phyloP scores from a whole-genome alignment of 495 filamentous ascomycete genomes.

The Podospora didyma region DNA sequence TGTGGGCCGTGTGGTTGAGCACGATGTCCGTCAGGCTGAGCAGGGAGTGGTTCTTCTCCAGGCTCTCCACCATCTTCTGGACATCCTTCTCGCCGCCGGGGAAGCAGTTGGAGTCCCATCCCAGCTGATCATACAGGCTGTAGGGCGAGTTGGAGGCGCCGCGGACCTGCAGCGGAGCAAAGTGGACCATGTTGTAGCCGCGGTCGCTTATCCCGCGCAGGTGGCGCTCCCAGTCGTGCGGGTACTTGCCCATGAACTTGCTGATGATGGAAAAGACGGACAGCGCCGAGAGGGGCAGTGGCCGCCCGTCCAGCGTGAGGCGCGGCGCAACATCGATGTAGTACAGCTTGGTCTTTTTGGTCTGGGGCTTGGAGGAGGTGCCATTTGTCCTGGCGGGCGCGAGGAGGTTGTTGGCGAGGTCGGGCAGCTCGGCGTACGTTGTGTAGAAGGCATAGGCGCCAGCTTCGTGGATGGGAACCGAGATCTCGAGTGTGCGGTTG shows the following conservation, averaged over 20 bases:
- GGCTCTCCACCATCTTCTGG: conserved; percentile 65
- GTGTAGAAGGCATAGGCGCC: conserved; percentile 96
- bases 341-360: conserved; percentile 67
- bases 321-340: conserved; percentile 91
- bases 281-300: conserved; percentile 77
- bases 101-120: conserved; percentile 79
- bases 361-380: conserved; percentile 28
- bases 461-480: conserved; percentile 75
- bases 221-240: conserved; percentile 83
- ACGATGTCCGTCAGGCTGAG: conserved; percentile 94
- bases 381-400: conserved; percentile 32
- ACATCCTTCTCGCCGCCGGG: conserved; percentile 86
- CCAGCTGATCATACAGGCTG: conserved; percentile 87
- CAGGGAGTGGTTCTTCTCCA: conserved; percentile 81
- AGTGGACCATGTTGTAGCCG: conserved; percentile 99
- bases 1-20: conserved; percentile 96
- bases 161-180: conserved; percentile 86
- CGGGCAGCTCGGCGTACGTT: conserved; percentile 82
- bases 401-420: conserved; percentile 57
- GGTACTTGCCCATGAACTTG: conserved; percentile 95
- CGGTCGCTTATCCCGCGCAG: conserved; percentile 79
- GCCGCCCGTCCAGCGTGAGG: conserved; percentile 64
- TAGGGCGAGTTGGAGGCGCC: conserved; percentile 94
- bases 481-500: conserved; percentile 84
- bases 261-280: conserved; percentile 93